Evolutionary conservation across 2,329 filamentous ascomycete species (phyloP).

Genomic region (Lecanicillium sp.): DNA sequence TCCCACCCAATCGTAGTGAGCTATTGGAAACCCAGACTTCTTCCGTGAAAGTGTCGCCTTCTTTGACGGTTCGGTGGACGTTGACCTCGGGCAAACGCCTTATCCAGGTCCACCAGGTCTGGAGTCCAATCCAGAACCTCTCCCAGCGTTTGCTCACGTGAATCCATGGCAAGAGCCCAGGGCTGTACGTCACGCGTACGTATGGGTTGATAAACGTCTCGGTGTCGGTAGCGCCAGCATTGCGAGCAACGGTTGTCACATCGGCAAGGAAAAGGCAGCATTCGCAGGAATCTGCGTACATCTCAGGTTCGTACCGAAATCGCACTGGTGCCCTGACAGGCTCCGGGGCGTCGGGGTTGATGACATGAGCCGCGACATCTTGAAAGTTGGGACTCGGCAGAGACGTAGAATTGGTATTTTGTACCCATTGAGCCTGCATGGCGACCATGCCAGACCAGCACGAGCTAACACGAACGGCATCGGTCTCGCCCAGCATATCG

Average conservation of each 20-base stretch:
- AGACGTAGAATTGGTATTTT: constrained; percentile 29
- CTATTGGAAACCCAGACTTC: constrained; percentile 39
- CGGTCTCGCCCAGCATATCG: constrained; percentile 55
- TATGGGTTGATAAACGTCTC: constrained; percentile 71
- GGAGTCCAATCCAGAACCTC: constrained; percentile 53
- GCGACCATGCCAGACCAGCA: constrained; percentile 76
- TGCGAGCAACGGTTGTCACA: constrained; percentile 33
- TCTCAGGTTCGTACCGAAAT: constrained; percentile 53
- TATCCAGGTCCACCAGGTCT: constrained; percentile 51
- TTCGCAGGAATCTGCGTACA: constrained; percentile 59
- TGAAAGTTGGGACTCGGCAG: constrained; percentile 30
- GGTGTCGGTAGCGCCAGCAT: constrained; percentile 35
- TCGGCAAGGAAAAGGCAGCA: constrained; percentile 54
- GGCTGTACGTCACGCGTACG: constrained; percentile 63
- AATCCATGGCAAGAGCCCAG: constrained; percentile 51
- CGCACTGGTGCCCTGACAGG: constrained; percentile 36
- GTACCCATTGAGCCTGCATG: constrained; percentile 56
- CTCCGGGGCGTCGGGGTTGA: constrained; percentile 28
- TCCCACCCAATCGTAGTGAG: constrained; percentile 14
- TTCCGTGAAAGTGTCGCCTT: constrained; percentile 49
- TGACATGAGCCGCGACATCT: constrained; percentile 27
- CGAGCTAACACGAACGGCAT: constrained; percentile 62
- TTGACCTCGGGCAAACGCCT: constrained; percentile 54
- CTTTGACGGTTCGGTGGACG: constrained; percentile 51
- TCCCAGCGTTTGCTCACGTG: constrained; percentile 58